phyloP scores from a whole-genome alignment of 1,284 basidiomycete species.

The Tetrapyrgos nigripes region DNA sequence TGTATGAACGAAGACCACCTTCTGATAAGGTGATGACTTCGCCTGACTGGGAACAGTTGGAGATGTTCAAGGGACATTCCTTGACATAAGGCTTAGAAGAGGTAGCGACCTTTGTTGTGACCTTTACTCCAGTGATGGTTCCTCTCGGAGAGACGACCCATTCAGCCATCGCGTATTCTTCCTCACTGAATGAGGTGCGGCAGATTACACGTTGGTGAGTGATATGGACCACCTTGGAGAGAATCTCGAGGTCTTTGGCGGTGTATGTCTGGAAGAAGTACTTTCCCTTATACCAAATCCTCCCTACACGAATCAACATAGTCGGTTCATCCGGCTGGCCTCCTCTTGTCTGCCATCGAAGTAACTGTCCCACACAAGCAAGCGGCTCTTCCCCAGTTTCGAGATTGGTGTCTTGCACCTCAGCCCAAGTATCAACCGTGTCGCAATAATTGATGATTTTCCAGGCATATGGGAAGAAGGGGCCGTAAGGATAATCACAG shows the following conservation, averaged over 20 bases:
- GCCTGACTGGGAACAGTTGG: slow-evolving; percentile 36
- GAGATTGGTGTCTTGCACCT: slow-evolving; percentile 38
- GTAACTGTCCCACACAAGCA: slow-evolving; percentile 33
- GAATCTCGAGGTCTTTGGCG: slow-evolving; percentile 34
- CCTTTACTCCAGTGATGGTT: slow-evolving; percentile 35
- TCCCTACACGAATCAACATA: slow-evolving; percentile 40
- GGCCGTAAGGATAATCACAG: slow-evolving; percentile 42
- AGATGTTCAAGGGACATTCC: slow-evolving; percentile 39
- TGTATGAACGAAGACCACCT: slow-evolving; percentile 40
- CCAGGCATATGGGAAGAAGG: slow-evolving; percentile 38
- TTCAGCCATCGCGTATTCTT: slow-evolving; percentile 42
- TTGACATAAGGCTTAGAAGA: slow-evolving; percentile 36
- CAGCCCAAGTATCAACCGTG: slow-evolving; percentile 36
- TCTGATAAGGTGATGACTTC: slow-evolving; percentile 37
- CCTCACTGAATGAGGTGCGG: slow-evolving; percentile 30
- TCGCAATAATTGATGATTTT: slow-evolving; percentile 36
- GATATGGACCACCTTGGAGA: slow-evolving; percentile 35
- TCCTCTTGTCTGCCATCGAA: slow-evolving; percentile 38
- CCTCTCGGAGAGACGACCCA: slow-evolving; percentile 38
- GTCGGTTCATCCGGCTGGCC: slow-evolving; percentile 35
- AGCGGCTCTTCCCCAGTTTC: slow-evolving; percentile 33
- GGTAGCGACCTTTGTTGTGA: slow-evolving; percentile 40
- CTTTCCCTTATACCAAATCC: too few species aligned
- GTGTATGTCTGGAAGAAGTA: slow-evolving; percentile 43
- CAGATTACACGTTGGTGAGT: slow-evolving; percentile 39